Base-by-base conservation (phyloP, 805 yeast genomes). In the Candida silvicultrix region DNA sequence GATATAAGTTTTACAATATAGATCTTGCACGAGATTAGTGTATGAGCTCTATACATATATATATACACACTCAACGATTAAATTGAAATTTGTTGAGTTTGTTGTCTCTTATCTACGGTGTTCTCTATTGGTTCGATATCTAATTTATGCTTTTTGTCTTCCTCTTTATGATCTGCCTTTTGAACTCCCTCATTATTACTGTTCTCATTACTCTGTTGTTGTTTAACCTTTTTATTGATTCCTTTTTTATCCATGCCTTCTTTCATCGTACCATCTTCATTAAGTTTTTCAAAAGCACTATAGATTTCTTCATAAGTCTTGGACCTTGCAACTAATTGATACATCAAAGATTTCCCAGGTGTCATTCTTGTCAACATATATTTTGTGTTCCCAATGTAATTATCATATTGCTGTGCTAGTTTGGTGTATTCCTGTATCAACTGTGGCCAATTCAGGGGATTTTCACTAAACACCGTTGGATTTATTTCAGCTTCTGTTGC, bases 401-500 rank as follows among this genome's bases (percentile, higher is more conserved):
- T 88, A 41, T 81, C 82, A 61, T 72, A 78, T 45, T 71, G 54
- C 15, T 65, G 57, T 10, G 92, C 84, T 14, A 78, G 60, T 5
- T 67, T 59, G 28, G 81, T 57, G 51, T 78, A 87, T 49, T 87
- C 84, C 40, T 69, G 70, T 11, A 79, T 72, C 11, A 77, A 66
- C 22, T 68, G 59, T 22, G 65, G 70, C 86, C 92, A 86, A 0
- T 76, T 68, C 41, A 73, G 60, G 4, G 71, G 71, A 1, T 31
- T 44, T 28, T 34, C 12, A 28, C 63, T 62, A 62, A 94, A 94
- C 35, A 87, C 82, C 1, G 95, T 74, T 8, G 96, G 94, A 59
- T 94, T 90, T 7, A 75, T 59, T 65, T 94, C 98, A 0, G 97
- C 98, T 28, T 81, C 80, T 29, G 88, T 84, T 1, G 97, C 99